Evolutionary conservation across 257 asterid species (phyloP).

Genomic region (Eustoma russellianum): DNA sequence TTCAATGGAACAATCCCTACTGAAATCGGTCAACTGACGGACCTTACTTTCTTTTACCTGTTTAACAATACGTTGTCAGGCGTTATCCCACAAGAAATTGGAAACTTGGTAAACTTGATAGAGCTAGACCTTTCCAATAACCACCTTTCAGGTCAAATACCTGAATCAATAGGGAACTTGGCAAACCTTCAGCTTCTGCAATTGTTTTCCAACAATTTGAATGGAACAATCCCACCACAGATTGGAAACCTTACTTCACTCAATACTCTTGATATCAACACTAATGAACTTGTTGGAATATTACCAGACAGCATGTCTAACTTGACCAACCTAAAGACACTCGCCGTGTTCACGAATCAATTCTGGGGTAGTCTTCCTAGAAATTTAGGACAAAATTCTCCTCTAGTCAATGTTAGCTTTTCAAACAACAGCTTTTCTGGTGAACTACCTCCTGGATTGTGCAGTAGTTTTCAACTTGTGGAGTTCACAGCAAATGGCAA

Average conservation of each 20-base stretch:
- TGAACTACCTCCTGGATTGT: constrained; percentile 47
- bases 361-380: constrained; percentile 51
- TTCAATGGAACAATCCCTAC: constrained; percentile 53
- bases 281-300: constrained; percentile 47
- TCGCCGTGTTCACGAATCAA: constrained; percentile 36
- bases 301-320: constrained; percentile 47
- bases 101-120: constrained; percentile 30
- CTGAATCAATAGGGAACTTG: constrained; percentile 44
- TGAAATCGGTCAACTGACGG: constrained; percentile 42
- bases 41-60: constrained; percentile 30
- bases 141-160: constrained; percentile 54
- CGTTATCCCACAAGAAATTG: constrained; percentile 45
- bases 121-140: constrained; percentile 37
- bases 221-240: constrained; percentile 48
- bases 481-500: constrained; percentile 46
- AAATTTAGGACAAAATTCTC: constrained; percentile 48
- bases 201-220: constrained; percentile 48
- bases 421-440: constrained; percentile 61
- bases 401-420: constrained; percentile 40
- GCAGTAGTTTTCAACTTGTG: constrained; percentile 41
- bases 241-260: constrained; percentile 41
- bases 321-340: constrained; percentile 26
- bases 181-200: constrained; percentile 27
- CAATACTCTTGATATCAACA: constrained; percentile 27
- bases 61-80: constrained; percentile 47